These are phyloP conservation scores for Citropsis articulata DNA, from an alignment of 345 rosid genomes.

Conservation along the genomic window DNA sequence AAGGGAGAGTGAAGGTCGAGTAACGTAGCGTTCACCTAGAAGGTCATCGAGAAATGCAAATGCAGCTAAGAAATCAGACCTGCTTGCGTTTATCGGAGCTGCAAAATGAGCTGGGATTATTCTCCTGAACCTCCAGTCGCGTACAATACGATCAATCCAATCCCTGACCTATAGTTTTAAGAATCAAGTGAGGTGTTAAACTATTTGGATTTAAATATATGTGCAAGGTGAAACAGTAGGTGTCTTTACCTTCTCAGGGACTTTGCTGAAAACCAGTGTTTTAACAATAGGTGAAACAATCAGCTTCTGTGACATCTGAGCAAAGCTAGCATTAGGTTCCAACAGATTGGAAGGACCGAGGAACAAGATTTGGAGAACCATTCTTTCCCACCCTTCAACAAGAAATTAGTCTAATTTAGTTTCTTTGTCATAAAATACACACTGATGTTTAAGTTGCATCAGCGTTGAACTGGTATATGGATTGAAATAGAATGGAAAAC, in stretches of 20 bases:
- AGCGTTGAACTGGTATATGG: not conserved
- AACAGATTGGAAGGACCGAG: conserved; percentile 93
- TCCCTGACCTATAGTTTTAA: conserved; percentile 65
- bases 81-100: conserved; percentile 77
- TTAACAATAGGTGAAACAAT: conserved; percentile 94
- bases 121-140: conserved; percentile 92
- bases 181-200: not conserved
- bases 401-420: not conserved
- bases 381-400: conserved; percentile 95
- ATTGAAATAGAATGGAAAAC: conserved; percentile 11
- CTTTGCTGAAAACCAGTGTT: conserved; percentile 94
- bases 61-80: conserved; percentile 84
- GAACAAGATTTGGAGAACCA: conserved; percentile 92
- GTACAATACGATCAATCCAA: conserved; percentile 79
- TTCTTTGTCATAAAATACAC: not conserved
- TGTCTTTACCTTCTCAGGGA: conserved; percentile 80
- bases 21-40: conserved; percentile 63
- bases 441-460: conserved; percentile 9
- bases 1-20: conserved; percentile 68
- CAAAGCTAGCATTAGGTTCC: conserved; percentile 92
- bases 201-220: not conserved
- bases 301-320: conserved; percentile 89
- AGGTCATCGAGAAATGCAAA: conserved; percentile 88
- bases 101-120: conserved; percentile 96
- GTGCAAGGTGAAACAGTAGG: not conserved